Evolutionary conservation across 495 filamentous ascomycete genomes (phyloP).

Genomic region (Wilcoxina mikolae): DNA sequence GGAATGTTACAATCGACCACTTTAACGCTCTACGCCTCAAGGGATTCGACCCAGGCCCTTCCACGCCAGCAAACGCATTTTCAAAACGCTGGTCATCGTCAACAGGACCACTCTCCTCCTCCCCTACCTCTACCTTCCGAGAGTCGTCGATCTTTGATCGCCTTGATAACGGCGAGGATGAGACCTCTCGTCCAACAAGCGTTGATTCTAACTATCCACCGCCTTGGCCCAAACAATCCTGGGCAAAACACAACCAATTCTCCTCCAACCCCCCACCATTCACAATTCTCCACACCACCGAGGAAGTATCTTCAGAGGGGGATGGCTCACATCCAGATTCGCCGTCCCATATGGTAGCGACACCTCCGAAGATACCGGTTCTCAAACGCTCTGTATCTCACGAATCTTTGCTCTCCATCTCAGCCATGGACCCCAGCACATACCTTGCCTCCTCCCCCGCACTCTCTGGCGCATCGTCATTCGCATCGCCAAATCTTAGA

Average conservation of each 20-base stretch:
- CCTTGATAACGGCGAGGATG: slow-evolving; percentile 33
- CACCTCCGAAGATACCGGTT: slow-evolving; percentile 11
- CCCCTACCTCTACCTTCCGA: slow-evolving; percentile 58
- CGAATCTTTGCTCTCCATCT: slow-evolving; percentile 19
- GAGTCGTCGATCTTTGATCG: slow-evolving; percentile 68
- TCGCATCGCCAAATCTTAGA: not conserved
- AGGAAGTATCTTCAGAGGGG: slow-evolving; percentile 18
- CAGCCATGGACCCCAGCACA: slow-evolving; percentile 4
- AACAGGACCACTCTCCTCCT: slow-evolving; percentile 47
- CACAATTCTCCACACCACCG: slow-evolving; percentile 22
- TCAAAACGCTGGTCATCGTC: slow-evolving; percentile 39
- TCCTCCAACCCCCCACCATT: slow-evolving; percentile 15
- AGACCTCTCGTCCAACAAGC: slow-evolving; percentile 20
- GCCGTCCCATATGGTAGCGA: slow-evolving; percentile 3
- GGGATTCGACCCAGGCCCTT: slow-evolving; percentile 27
- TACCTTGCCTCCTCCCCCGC: slow-evolving; percentile 16
- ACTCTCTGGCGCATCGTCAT: slow-evolving; percentile 8
- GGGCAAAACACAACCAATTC: not conserved
- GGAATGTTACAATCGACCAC: slow-evolving; percentile 15
- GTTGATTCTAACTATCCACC: slow-evolving; percentile 17
- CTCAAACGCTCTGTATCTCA: slow-evolving; percentile 17
- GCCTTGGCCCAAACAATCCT: not conserved
- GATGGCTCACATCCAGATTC: not conserved
- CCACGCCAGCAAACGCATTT: slow-evolving; percentile 49
- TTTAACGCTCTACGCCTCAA: slow-evolving; percentile 34